Evolutionary conservation across 768 basidiomycete genomes (phyloP).

Genomic region (Sarcodon sp.): DNA sequence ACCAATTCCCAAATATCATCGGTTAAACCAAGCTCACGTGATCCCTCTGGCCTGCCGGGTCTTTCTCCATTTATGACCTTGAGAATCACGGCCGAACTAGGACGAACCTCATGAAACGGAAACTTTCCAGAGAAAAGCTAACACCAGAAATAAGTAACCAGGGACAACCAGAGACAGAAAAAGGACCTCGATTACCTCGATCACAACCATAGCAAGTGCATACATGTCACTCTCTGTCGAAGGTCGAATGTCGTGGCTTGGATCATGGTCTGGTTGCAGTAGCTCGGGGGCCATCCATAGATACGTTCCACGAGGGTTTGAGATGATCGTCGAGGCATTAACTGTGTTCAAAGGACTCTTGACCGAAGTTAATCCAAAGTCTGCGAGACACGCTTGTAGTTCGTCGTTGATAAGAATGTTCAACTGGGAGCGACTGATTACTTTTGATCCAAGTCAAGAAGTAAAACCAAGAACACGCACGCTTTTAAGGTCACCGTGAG

Average conservation of each 20-base stretch:
- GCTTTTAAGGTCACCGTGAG: background rate
- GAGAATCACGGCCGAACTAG: background rate
- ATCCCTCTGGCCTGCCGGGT: background rate
- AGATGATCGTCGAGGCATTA: background rate
- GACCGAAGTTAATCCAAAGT: slow-evolving; percentile 9
- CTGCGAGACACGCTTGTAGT: slow-evolving; percentile 6
- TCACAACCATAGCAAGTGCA: slow-evolving; percentile 6
- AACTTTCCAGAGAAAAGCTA: background rate
- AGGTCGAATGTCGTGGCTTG: background rate
- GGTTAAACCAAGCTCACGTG: background rate
- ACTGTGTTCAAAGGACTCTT: slow-evolving; percentile 1
- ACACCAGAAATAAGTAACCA: background rate
- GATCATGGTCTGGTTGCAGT: background rate
- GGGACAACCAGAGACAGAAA: too few species aligned
- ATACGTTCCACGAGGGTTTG: background rate
- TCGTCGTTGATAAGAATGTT: slow-evolving; percentile 7
- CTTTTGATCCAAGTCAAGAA: background rate
- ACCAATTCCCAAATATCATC: background rate
- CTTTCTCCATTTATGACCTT: background rate
- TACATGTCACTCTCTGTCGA: slow-evolving; percentile 7
- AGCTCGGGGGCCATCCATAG: slow-evolving; percentile 9
- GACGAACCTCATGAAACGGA: background rate
- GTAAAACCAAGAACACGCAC: background rate
- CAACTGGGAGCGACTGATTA: background rate
- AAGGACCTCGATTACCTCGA: background rate